These are phyloP conservation scores for Prunus davidiana DNA, from an alignment of 306 rosid genomes.

Conservation along the genomic window DNA sequence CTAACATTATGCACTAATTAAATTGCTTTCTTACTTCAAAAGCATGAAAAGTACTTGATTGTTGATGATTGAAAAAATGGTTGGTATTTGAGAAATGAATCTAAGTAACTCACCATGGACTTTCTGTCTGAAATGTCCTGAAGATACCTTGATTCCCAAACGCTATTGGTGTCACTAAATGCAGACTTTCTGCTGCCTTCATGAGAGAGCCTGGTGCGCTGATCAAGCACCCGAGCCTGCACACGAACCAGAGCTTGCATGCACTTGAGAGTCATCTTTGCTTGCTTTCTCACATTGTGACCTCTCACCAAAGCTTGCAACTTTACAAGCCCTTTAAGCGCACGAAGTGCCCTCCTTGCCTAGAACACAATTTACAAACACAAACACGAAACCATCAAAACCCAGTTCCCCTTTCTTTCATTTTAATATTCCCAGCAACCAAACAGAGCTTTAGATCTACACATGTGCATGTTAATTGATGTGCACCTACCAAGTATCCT, in stretches of 20 bases:
- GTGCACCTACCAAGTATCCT: slow-evolving; percentile 74
- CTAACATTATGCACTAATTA: neutral
- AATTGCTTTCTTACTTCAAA: neutral
- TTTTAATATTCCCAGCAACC: neutral
- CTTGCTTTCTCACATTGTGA: slow-evolving; percentile 92
- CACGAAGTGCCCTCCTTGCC: slow-evolving; percentile 96
- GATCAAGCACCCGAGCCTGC: slow-evolving; percentile 83
- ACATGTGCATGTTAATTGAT: neutral
- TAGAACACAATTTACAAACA: slow-evolving; percentile 13
- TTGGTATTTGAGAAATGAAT: neutral
- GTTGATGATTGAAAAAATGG: neutral
- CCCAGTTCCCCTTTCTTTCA: neutral
- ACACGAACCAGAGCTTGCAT: slow-evolving; percentile 94
- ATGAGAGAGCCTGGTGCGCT: slow-evolving; percentile 66
- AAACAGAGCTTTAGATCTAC: slow-evolving; percentile 17
- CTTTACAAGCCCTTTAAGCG: slow-evolving; percentile 89
- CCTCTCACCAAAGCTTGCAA: slow-evolving; percentile 96
- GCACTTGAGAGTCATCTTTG: slow-evolving; percentile 88
- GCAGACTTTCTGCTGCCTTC: slow-evolving; percentile 85
- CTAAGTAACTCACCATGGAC: slow-evolving; percentile 54
- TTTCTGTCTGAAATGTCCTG: slow-evolving; percentile 80
- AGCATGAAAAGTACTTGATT: neutral
- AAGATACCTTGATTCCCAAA: slow-evolving; percentile 66
- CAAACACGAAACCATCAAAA: neutral
- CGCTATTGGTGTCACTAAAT: slow-evolving; percentile 71